Evolutionary conservation across 1,284 basidiomycete species (phyloP).

Genomic region (Golubevia pallescens): DNA sequence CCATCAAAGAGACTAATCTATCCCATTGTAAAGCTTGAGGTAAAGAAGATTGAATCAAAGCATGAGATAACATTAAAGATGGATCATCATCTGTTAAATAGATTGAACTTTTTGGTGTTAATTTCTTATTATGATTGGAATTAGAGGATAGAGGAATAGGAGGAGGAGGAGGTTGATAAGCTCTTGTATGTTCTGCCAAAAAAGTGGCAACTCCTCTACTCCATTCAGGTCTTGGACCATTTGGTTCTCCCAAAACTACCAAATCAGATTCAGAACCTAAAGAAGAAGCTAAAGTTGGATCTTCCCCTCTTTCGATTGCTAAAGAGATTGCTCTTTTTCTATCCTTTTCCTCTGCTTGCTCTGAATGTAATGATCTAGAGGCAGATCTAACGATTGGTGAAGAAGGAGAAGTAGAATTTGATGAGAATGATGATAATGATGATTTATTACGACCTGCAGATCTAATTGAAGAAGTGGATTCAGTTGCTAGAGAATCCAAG

Average conservation of each 20-base stretch:
- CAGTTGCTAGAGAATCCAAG: conserved; percentile 25
- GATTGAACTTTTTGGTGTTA: no score
- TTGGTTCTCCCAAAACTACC: conserved; percentile 57
- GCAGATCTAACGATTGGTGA: conserved; percentile 31
- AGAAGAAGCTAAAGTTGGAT: conserved; percentile 41
- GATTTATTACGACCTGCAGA: conserved; percentile 21
- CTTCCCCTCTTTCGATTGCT: conserved; percentile 55
- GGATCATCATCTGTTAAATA: conserved; percentile 35
- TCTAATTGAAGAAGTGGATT: not conserved
- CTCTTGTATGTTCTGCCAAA: conserved; percentile 47
- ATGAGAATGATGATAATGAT: conserved; percentile 18
- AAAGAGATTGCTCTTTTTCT: conserved; percentile 47
- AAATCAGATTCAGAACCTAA: conserved; percentile 58
- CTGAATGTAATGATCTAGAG: conserved; percentile 31
- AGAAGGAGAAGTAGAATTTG: conserved; percentile 5
- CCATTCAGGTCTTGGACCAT: conserved; percentile 47
- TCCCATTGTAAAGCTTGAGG: conserved; percentile 48
- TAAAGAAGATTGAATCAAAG: conserved; percentile 49
- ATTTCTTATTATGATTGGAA: not conserved
- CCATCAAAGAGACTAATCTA: conserved; percentile 38
- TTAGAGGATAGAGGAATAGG: conserved; percentile 16
- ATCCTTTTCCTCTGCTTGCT: conserved; percentile 33
- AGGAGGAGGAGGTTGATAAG: conserved; percentile 45
- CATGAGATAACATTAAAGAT: conserved; percentile 55
- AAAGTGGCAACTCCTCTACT: conserved; percentile 51